These are phyloP conservation scores for Suillus subalutaceus DNA, from an alignment of 768 basidiomycete genomes.

Conservation along the genomic window DNA sequence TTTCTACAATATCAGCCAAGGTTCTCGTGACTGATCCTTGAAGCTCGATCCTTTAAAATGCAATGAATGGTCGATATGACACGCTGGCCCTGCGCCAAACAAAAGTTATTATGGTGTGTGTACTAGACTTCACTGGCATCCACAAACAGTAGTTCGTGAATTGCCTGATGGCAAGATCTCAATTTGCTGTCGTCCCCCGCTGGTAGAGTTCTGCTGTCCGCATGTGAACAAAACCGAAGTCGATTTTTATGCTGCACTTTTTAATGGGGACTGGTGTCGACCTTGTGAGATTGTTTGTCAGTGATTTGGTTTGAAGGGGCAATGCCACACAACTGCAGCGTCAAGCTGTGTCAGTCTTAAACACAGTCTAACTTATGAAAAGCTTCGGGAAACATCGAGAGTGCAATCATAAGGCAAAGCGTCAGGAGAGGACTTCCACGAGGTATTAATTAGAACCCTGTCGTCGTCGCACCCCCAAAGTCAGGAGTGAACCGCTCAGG, in stretches of 20 bases:
- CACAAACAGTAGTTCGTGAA: neutral
- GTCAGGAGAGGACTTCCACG: neutral
- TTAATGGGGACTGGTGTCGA: neutral
- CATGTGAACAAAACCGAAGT: neutral
- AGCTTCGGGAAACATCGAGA: neutral
- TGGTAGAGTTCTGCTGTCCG: too few species aligned
- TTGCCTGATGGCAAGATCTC: neutral
- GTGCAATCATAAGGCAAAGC: conserved; percentile 1
- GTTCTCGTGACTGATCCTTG: neutral
- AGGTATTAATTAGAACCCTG: neutral
- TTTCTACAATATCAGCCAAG: neutral
- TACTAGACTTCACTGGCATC: neutral
- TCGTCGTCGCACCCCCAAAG: conserved; percentile 28
- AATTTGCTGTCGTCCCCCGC: too few species aligned
- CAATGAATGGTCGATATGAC: neutral
- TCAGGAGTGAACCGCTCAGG: conserved; percentile 34
- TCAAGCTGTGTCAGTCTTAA: neutral
- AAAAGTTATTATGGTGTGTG: neutral
- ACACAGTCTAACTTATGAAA: neutral
- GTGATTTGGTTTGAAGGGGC: neutral
- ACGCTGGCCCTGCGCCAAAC: too few species aligned
- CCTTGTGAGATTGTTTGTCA: neutral
- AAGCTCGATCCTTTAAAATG: neutral
- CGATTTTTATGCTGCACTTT: neutral
- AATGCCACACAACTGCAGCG: neutral